Evolutionary conservation across 2,329 filamentous ascomycete genomes (phyloP), one percentile per base, ranked within the genome.

Genomic region (Trichophyton benhamiae): DNA sequence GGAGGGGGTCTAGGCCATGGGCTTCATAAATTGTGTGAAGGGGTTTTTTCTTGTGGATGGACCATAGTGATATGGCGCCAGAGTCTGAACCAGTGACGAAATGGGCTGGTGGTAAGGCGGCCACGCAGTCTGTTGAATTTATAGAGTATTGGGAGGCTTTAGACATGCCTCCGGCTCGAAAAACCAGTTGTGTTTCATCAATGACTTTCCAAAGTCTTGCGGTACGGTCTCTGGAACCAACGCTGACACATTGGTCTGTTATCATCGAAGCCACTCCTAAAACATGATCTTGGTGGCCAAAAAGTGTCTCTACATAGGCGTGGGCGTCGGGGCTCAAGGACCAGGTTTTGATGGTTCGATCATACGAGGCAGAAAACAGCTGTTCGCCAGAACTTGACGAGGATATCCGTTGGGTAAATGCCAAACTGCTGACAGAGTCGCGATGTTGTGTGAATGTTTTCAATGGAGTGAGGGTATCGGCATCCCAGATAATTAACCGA

Each of bases 41-140:
- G 0, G 94, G 87, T 75, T 97, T 97, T 82, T 99, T 99, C 78
- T 95, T 96, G 71, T 91, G 83, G 22, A 91, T 80, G 63, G 86
- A 90, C 92, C 92, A 97, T 11, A 97, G 82, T 0, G 86, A 87
- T 59, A 99, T 79, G 4, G 87, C 83, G 60, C 94, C 94, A 67
- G 94, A 96, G 75, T 99, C 92, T 62, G 88, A 89, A 22, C 92
- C 94, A 0, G 94, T 99, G 64, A 99, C 86, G 71, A 97, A 99
- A 86, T 87, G 70, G 87, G 87, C 69, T 87, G 91, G 75, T 88
- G 94, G 70, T n/a, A 99, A 83, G 78, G 95, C 90, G 62, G 91
- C 88, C 27, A 97, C 85, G 63, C 91, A 86, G 74, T 99, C 94
- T 75, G 96, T 91, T 70, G 87, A 95, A 61, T 91, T 92, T 73